Evolutionary conservation across 441 rosid species (phyloP), one percentile per base, ranked within the genome.

Genomic region (Gossypium trilobum): DNA sequence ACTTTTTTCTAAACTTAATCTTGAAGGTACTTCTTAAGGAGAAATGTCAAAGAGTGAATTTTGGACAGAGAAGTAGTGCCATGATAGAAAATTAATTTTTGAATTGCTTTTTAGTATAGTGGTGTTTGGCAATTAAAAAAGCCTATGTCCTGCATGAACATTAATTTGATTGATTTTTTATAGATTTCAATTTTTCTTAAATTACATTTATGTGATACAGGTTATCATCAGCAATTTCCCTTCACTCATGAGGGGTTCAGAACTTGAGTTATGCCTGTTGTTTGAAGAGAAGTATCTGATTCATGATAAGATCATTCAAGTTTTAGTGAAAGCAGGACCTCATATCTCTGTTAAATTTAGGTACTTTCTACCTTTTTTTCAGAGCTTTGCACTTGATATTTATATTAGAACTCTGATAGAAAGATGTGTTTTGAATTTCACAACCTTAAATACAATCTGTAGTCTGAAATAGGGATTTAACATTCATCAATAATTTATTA

Each of bases 261-360:
- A 95, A 81, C 74, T 70, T 74, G 77, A 83, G 85, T 85, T 91
- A 65, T 66, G 29, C 68, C 36, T 73, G 77, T 79, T 88, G 65
- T 74, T 95, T 51, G 80, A 89, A 80, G 83, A 84, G 78, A 79
- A 84, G 77, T 85, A 76, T 73, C 73, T 78, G 46, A 63, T 76
- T 71, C 70, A 80, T 66, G 89, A 85, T 76, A 80, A 79, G 75
- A 76, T 95, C 74, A 81, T 81, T 54, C 88, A 83, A 79, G 80
- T 79, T 73, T 80, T 95, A 62, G 93, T 88, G 75, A 91, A 85
- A 85, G 97, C 93, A 61, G 92, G 90, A 46, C 79, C 90, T 54
- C 78, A 84, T 75, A 82, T 91, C 67, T 85, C 91, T 73, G 86
- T 80, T 78, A 79, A 84, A 68, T 87, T 87, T 65, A 74, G 99